A percentile compares a stretch with the other conserved stretches of the same genome.
Conservation (phyloP, 2,329 filamentous ascomycete genomes). For the Phaeosphaeriaceae sp. region DNA sequence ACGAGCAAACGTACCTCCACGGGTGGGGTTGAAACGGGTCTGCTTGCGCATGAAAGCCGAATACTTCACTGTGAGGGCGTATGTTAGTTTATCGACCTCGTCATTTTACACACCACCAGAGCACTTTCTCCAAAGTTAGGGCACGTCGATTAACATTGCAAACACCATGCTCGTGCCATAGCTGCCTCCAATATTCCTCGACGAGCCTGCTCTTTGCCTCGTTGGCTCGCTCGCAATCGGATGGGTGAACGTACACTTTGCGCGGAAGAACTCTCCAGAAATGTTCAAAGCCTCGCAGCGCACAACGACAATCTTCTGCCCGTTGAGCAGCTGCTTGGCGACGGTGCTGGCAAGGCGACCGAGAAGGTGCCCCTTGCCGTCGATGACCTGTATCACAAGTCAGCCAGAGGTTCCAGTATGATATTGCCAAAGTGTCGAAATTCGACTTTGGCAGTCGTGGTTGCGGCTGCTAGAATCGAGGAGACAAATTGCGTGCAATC, state of each 20-base stretch:
- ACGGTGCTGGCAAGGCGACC: conserved; percentile 98
- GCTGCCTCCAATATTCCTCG: conserved; percentile 18
- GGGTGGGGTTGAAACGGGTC: conserved; percentile 99
- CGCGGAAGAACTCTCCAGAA: conserved; percentile 99
- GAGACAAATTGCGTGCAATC: conserved; percentile 15
- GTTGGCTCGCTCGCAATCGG: conserved; percentile 14
- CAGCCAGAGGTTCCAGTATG: conserved; percentile 31
- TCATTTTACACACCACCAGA: conserved; percentile 1
- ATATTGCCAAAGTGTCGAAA: conserved; percentile 8
- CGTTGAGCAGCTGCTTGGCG: conserved; percentile 98
- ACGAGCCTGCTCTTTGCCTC: conserved; percentile 9
- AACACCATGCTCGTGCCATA: background rate
- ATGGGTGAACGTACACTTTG: conserved; percentile 85
- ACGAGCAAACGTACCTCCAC: conserved; percentile 75
- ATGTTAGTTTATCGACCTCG: conserved; percentile 26
- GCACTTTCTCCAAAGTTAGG: conserved; percentile 13
- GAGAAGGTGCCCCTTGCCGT: conserved; percentile 99
- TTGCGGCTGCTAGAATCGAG: conserved; percentile 14
- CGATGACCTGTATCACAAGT: conserved; percentile 70
- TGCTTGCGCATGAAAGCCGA: conserved; percentile 99
- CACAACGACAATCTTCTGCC: conserved; percentile 99
- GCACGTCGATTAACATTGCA: conserved; percentile 12
- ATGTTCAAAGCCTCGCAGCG: conserved; percentile 99
- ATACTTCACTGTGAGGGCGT: conserved; percentile 86
- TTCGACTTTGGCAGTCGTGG: conserved; percentile 13